These are phyloP conservation scores for Ceratobasidium sp. DNA, from an alignment of 1,284 basidiomycete species.

Conservation along the genomic window DNA sequence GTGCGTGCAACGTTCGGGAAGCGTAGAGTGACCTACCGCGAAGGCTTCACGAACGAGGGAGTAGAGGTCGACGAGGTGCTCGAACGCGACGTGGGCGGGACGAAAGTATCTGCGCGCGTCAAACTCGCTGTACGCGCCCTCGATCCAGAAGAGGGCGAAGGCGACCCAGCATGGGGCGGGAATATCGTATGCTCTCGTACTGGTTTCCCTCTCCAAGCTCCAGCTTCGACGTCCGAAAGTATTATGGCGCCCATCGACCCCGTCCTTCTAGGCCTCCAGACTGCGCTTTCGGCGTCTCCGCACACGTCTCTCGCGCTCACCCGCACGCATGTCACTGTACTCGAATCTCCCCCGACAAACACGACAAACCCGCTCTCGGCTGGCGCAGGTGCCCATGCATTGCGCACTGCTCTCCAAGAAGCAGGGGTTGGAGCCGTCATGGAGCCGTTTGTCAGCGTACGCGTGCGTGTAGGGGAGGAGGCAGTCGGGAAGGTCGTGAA, in stretches of 20 bases:
- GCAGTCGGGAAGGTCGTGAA: constrained; percentile 79
- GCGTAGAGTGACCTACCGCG: constrained; percentile 84
- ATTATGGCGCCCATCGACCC: constrained; percentile 60
- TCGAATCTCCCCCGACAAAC: constrained; percentile 57
- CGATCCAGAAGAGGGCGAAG: constrained; percentile 62
- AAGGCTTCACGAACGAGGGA: constrained; percentile 67
- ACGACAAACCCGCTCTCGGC: constrained; percentile 61
- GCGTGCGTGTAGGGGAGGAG: constrained; percentile 74
- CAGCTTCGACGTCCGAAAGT: constrained; percentile 62
- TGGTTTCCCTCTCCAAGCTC: constrained; percentile 67
- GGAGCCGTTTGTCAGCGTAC: constrained; percentile 79
- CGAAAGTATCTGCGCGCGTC: constrained; percentile 63
- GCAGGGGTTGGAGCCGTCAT: constrained; percentile 77
- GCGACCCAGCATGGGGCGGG: constrained; percentile 78
- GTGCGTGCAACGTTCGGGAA: constrained; percentile 82
- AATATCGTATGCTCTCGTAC: constrained; percentile 73
- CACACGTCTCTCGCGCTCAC: constrained; percentile 78
- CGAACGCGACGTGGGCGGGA: constrained; percentile 73
- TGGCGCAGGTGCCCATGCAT: constrained; percentile 72
- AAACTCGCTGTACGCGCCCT: constrained; percentile 69
- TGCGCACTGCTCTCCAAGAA: constrained; percentile 70
- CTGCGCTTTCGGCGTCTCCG: constrained; percentile 78
- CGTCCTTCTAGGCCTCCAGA: constrained; percentile 75
- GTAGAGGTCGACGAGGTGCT: constrained; percentile 61
- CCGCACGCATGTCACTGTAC: constrained; percentile 69